phyloP scores from a whole-genome alignment of 116 monocot genomes.

The Zostera marina region DNA sequence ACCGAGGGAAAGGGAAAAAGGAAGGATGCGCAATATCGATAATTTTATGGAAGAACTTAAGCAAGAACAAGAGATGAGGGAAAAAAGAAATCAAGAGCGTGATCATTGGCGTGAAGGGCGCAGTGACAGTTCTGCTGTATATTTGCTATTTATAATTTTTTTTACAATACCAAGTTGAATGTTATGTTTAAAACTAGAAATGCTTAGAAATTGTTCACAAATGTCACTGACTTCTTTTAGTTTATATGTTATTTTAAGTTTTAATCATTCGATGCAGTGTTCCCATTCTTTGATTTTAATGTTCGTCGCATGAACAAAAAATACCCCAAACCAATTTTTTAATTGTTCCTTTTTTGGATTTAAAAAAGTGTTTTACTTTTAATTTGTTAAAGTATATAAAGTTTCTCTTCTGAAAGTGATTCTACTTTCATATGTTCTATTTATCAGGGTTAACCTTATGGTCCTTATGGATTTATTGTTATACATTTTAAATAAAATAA shows the following conservation, averaged over 20 bases:
- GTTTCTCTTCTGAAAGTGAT: too few species aligned
- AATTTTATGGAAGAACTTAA: constrained; percentile 92
- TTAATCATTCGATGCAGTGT: too few species aligned
- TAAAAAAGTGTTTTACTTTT: too few species aligned
- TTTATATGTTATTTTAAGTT: background rate
- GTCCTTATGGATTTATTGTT: too few species aligned
- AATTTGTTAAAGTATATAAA: too few species aligned
- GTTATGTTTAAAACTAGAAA: background rate
- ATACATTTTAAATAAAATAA: too few species aligned
- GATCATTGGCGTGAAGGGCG: constrained; percentile 70
- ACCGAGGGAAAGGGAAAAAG: constrained; percentile 91
- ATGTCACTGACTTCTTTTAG: background rate
- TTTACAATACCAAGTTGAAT: background rate
- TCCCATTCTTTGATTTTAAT: too few species aligned
- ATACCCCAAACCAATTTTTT: too few species aligned
- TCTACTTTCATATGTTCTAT: too few species aligned
- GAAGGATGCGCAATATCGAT: constrained; percentile 85
- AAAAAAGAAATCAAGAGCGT: constrained; percentile 85
- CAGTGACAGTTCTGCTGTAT: constrained; percentile 51
- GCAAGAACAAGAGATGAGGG: constrained; percentile 77
- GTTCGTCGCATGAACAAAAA: too few species aligned
- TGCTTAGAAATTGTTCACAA: background rate
- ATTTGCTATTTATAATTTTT: constrained; percentile 1
- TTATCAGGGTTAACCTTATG: too few species aligned
- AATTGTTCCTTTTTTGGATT: too few species aligned